Conservation (phyloP, 2,329 filamentous ascomycete genomes). For the Cercospora sojina region DNA sequence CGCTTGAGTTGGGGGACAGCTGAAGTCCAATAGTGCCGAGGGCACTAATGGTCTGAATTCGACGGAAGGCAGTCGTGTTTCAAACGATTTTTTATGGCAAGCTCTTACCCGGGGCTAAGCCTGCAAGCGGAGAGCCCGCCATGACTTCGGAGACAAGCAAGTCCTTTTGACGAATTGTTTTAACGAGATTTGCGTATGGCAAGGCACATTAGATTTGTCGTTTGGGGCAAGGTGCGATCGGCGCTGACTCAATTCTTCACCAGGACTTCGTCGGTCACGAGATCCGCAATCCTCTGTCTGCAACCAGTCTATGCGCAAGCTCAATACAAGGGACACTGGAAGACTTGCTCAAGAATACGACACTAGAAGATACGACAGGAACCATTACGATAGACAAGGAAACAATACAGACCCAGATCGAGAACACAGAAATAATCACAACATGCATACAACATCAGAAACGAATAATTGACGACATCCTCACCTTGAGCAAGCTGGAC, state of each 20-base stretch:
- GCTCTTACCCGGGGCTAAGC: too few relatives aligned
- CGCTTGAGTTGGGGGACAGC: constrained; percentile 12
- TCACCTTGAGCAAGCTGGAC: constrained; percentile 45
- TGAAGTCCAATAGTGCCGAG: not conserved
- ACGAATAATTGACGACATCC: constrained; percentile 49
- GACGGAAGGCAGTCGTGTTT: too few relatives aligned
- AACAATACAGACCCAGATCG: constrained; percentile 22
- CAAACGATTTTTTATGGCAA: too few relatives aligned
- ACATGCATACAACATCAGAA: constrained; percentile 37
- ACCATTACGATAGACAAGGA: constrained; percentile 9
- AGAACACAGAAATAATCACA: constrained; percentile 35
- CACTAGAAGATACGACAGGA: constrained; percentile 12
- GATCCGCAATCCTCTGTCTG: constrained; percentile 46
- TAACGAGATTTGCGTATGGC: too few relatives aligned
- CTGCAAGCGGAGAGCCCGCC: too few relatives aligned
- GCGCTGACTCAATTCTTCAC: not conserved
- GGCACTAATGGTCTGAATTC: too few relatives aligned
- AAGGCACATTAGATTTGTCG: not conserved
- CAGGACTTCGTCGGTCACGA: constrained; percentile 37
- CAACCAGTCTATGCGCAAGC: constrained; percentile 42
- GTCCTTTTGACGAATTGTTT: too few relatives aligned
- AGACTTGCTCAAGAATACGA: constrained; percentile 7
- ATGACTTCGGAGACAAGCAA: too few relatives aligned
- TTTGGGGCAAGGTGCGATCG: not conserved
- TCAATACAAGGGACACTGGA: constrained; percentile 16